Conservation (phyloP, 2,329 filamentous ascomycete genomes). For the Aspergillus luchuensis region DNA sequence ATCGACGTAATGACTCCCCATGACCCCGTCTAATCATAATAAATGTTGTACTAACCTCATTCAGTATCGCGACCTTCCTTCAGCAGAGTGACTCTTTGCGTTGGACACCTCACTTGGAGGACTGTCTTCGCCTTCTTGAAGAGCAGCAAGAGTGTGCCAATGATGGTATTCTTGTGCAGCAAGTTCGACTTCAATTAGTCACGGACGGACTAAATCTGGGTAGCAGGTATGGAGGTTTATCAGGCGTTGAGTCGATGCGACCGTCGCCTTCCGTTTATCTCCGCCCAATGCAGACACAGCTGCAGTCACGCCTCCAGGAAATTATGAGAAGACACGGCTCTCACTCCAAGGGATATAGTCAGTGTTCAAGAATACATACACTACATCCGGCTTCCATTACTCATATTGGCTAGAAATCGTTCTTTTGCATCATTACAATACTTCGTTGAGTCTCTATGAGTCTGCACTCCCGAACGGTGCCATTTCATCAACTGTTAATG, state of each 20-base stretch:
- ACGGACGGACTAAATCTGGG: slow-evolving; percentile 7
- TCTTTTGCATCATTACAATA: slow-evolving; percentile 11
- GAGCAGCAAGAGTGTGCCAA: slow-evolving; percentile 49
- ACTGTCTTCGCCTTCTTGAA: slow-evolving; percentile 53
- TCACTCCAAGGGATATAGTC: slow-evolving; percentile 4
- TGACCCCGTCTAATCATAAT: too few relatives aligned
- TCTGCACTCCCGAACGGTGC: background rate
- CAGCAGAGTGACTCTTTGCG: slow-evolving; percentile 54
- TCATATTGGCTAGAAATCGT: slow-evolving; percentile 2
- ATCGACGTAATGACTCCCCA: slow-evolving; percentile 33
- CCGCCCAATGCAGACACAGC: slow-evolving; percentile 11
- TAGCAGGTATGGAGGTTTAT: background rate
- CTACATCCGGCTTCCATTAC: background rate
- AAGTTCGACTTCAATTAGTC: slow-evolving; percentile 24
- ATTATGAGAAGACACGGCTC: background rate
- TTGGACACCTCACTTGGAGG: slow-evolving; percentile 63
- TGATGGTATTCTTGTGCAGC: slow-evolving; percentile 51
- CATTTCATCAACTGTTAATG: background rate
- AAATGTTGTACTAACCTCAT: slow-evolving; percentile 1
- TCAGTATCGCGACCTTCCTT: slow-evolving; percentile 47
- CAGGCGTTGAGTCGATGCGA: background rate
- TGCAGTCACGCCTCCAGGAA: background rate
- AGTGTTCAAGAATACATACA: background rate
- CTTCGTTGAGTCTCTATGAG: slow-evolving; percentile 11
- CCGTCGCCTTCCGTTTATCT: slow-evolving; percentile 10